Conservation (phyloP, 2,329 filamentous ascomycete genomes). For the Remersonia thermophila region DNA sequence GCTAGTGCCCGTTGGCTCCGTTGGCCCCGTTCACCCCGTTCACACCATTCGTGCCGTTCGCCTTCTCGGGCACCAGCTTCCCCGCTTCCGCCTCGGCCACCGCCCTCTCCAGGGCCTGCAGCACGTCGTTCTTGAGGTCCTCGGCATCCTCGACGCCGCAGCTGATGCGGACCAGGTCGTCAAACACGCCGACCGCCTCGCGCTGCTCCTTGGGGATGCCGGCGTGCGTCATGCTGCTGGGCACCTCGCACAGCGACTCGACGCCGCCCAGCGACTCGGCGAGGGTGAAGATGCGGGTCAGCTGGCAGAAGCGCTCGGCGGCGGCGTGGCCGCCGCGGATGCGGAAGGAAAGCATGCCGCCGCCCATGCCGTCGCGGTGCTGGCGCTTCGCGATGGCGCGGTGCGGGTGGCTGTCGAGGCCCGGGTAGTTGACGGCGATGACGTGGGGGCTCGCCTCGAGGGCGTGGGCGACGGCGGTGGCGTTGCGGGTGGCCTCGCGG, state of each 20-base stretch:
- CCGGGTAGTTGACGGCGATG: conserved; percentile 89
- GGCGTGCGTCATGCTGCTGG: conserved; percentile 91
- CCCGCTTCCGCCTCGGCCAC: conserved; percentile 26
- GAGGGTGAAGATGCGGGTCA: conserved; percentile 80
- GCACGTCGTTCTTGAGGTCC: conserved; percentile 70
- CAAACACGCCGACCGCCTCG: conserved; percentile 85
- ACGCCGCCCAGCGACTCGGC: conserved; percentile 84
- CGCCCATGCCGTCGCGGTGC: conserved; percentile 87
- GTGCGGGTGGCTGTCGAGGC: conserved; percentile 76
- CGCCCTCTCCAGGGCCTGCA: conserved; percentile 68
- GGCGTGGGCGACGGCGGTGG: conserved; percentile 59
- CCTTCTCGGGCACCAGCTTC: too few species aligned
- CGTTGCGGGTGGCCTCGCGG: conserved; percentile 72
- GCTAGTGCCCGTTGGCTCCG: background rate
- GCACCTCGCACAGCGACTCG: conserved; percentile 83
- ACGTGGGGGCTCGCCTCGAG: conserved; percentile 74
- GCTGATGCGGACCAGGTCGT: conserved; percentile 86
- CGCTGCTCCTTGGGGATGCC: conserved; percentile 85
- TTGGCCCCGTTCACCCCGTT: conserved; percentile 7
- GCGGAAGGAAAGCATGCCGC: conserved; percentile 95
- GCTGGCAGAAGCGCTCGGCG: conserved; percentile 84
- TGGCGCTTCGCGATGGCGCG: conserved; percentile 76
- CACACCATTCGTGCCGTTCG: conserved; percentile 9
- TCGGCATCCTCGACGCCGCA: conserved; percentile 86
- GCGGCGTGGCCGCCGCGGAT: conserved; percentile 76